These are phyloP conservation scores for Zalaria obscura DNA, from an alignment of 2,329 filamentous ascomycete genomes.

Conservation along the genomic window DNA sequence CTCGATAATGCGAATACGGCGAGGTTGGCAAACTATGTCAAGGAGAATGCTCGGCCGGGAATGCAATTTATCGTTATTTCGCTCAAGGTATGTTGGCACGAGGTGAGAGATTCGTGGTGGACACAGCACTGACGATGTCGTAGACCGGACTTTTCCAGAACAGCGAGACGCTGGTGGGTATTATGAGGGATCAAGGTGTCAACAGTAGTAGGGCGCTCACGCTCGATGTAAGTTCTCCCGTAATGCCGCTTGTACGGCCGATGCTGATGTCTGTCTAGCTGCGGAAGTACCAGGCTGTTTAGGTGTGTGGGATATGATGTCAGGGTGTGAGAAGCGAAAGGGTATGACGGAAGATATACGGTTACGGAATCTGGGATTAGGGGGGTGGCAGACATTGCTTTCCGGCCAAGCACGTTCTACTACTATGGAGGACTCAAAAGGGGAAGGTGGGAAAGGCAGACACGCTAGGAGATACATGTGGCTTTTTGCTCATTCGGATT, in stretches of 20 bases:
- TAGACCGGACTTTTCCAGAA: conserved; percentile 81
- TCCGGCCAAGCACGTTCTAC: too few species aligned
- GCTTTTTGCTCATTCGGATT: too few species aligned
- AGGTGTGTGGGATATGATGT: not conserved
- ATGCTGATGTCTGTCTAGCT: conserved; percentile 9
- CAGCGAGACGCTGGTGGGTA: conserved; percentile 87
- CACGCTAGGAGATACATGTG: too few species aligned
- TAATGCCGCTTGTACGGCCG: not conserved
- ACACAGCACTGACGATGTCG: too few species aligned
- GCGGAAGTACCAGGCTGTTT: conserved; percentile 18
- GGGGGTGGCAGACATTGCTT: too few species aligned
- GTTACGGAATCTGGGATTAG: too few species aligned
- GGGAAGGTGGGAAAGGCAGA: too few species aligned
- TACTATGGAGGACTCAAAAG: too few species aligned
- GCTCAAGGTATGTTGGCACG: conserved; percentile 48
- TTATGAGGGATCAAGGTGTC: conserved; percentile 86
- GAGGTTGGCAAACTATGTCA: conserved; percentile 91
- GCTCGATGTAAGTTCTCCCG: conserved; percentile 63
- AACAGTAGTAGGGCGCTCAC: conserved; percentile 88
- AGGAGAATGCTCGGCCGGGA: conserved; percentile 82
- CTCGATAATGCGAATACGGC: conserved; percentile 97
- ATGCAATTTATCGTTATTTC: conserved; percentile 99
- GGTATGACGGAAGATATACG: too few species aligned
- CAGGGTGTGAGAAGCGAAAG: too few species aligned
- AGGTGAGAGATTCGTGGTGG: not conserved